Conservation (phyloP, 345 rosid genomes). For the Gossypium stocksii region DNA sequence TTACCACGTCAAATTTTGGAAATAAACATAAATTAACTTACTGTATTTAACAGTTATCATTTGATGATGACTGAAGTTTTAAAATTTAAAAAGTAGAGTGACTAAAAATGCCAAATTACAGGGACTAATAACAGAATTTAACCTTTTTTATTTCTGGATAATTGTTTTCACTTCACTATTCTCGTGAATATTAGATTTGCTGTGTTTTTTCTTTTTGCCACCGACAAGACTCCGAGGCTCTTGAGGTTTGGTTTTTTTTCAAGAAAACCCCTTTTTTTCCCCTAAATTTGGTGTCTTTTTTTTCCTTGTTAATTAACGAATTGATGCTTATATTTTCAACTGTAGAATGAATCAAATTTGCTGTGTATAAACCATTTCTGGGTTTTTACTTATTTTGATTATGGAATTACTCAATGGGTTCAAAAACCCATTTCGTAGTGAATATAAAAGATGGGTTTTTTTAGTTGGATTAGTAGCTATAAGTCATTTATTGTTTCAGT, state of each 20-base stretch:
- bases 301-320: neutral
- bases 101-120: too few species aligned
- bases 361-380: neutral
- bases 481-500: conserved; percentile 59
- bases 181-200: neutral
- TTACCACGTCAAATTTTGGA: too few species aligned
- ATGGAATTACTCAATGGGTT: conserved; percentile 45
- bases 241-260: neutral
- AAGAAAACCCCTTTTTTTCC: too few species aligned
- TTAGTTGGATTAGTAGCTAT: conserved; percentile 46
- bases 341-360: neutral
- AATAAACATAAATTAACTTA: too few species aligned
- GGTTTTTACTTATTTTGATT: conserved; percentile 13
- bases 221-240: conserved; percentile 9
- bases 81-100: too few species aligned
- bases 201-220: neutral
- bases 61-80: too few species aligned
- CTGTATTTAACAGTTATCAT: too few species aligned
- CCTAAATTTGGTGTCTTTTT: conserved; percentile 1
- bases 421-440: conserved; percentile 30
- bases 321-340: neutral
- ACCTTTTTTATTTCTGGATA: too few species aligned
- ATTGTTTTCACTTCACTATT: neutral
- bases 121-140: too few species aligned
- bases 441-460: conserved; percentile 52